These are phyloP conservation scores for Coemansia sp. DNA, from an alignment of 371 early-diverging fungal species.

Conservation along the genomic window DNA sequence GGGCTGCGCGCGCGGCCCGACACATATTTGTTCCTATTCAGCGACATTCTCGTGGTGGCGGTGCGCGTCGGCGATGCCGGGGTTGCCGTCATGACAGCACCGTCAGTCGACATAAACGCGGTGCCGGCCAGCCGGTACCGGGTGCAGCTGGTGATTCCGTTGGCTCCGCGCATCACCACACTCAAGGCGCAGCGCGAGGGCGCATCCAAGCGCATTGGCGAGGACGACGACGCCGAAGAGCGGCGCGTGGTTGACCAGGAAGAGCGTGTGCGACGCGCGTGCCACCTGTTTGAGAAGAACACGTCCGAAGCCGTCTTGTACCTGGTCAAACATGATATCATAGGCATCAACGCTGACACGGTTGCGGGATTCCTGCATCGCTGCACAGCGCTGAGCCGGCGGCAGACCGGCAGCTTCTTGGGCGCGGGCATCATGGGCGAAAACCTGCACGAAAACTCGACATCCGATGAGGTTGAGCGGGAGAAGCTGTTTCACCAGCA, in stretches of 20 bases:
- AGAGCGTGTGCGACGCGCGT: constrained; percentile 42
- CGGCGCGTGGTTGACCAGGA: constrained; percentile 42
- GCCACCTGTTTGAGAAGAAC: constrained; percentile 68
- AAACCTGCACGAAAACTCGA: constrained; percentile 47
- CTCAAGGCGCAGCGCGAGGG: constrained; percentile 39
- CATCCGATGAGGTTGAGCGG: constrained; percentile 48
- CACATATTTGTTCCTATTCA: constrained; percentile 79
- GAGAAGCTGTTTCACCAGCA: constrained; percentile 51
- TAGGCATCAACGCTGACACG: constrained; percentile 66
- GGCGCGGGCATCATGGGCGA: constrained; percentile 55
- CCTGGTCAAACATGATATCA: constrained; percentile 67
- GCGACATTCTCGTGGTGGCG: constrained; percentile 74
- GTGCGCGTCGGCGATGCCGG: constrained; percentile 55
- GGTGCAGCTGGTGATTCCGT: constrained; percentile 47
- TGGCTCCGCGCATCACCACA: constrained; percentile 22
- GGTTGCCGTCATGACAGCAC: constrained; percentile 27
- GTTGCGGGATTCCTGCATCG: constrained; percentile 83
- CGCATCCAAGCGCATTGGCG: constrained; percentile 39
- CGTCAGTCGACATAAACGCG: constrained; percentile 23
- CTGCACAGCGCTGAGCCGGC: constrained; percentile 74
- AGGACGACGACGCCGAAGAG: constrained; percentile 45
- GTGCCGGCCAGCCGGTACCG: constrained; percentile 30
- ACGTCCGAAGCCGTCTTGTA: constrained; percentile 68
- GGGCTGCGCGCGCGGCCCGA: constrained; percentile 64
- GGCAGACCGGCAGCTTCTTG: constrained; percentile 72